phyloP scores from a whole-genome alignment of 179 eudicot species.

The Heliamphora pulchella region DNA sequence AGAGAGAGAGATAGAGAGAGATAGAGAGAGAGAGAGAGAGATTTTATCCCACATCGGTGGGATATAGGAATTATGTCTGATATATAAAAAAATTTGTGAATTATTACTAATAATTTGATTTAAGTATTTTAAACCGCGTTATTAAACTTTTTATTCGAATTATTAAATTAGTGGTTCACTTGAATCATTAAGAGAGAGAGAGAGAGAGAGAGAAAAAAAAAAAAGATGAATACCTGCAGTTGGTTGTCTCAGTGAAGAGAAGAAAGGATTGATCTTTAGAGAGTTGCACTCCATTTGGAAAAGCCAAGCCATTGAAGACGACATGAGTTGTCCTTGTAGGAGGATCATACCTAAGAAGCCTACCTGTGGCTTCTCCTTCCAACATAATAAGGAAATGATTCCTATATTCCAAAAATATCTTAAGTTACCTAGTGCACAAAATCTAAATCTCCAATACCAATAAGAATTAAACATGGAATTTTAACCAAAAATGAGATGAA shows the following conservation, averaged over 20 bases:
- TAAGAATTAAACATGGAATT: too few species aligned
- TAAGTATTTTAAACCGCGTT: too few species aligned
- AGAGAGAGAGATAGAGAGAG: too few species aligned
- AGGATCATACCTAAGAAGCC: slow-evolving; percentile 85
- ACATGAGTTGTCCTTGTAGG: slow-evolving; percentile 62
- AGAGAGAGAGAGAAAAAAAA: slow-evolving; percentile 8
- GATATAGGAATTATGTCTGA: too few species aligned
- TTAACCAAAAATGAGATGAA: too few species aligned
- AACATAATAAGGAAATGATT: slow-evolving; percentile 66
- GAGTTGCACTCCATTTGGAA: slow-evolving; percentile 86
- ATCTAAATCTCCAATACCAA: neutral
- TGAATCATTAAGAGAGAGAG: neutral
- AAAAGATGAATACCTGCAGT: slow-evolving; percentile 38
- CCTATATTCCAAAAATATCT: slow-evolving; percentile 27
- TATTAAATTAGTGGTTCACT: too few species aligned
- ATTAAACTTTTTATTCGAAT: too few species aligned
- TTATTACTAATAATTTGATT: too few species aligned
- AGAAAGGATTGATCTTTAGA: slow-evolving; percentile 70
- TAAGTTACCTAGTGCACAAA: neutral
- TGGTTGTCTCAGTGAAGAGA: slow-evolving; percentile 75
- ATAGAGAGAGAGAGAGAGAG: too few species aligned
- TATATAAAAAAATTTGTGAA: too few species aligned
- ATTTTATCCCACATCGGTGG: too few species aligned
- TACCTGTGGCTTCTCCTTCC: slow-evolving; percentile 86
- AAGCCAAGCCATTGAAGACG: slow-evolving; percentile 67